Conservation (phyloP, 2,329 filamentous ascomycete genomes). For the Scortechinia acanthostroma region DNA sequence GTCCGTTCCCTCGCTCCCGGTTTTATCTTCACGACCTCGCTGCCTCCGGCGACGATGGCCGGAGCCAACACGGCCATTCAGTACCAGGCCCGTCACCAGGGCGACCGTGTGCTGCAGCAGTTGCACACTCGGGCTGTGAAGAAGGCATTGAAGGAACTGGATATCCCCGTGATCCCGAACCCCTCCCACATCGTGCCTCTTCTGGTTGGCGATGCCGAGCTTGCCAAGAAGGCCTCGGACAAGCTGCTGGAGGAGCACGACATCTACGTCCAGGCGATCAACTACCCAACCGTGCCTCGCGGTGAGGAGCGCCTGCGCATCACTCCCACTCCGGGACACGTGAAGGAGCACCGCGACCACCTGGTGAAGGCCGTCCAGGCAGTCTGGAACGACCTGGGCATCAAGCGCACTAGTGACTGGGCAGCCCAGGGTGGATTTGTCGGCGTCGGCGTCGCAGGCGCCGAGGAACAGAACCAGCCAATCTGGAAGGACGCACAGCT, state of each 20-base stretch:
- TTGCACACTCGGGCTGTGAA: conserved; percentile 94
- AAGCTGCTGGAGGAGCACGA: conserved; percentile 62
- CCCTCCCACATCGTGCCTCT: conserved; percentile 84
- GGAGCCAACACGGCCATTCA: conserved; percentile 86
- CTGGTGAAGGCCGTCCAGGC: conserved; percentile 76
- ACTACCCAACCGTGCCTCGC: conserved; percentile 70
- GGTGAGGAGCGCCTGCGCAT: conserved; percentile 78
- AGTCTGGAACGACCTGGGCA: conserved; percentile 81
- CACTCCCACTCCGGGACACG: conserved; percentile 90
- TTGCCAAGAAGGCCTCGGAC: conserved; percentile 66
- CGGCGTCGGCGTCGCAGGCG: conserved; percentile 73
- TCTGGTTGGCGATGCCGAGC: conserved; percentile 67
- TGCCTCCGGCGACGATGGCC: conserved; percentile 94
- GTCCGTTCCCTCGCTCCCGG: conserved; percentile 73
- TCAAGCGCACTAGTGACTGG: conserved; percentile 93
- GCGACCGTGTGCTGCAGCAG: conserved; percentile 87
- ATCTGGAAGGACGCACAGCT: conserved; percentile 91
- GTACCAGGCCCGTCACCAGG: conserved; percentile 79
- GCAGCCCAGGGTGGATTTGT: conserved; percentile 85
- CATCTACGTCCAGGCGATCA: conserved; percentile 74
- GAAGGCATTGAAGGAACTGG: conserved; percentile 66
- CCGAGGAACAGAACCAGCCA: conserved; percentile 55
- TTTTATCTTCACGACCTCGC: conserved; percentile 97
- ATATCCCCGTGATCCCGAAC: conserved; percentile 96
- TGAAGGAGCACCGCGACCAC: conserved; percentile 75